A percentile compares a stretch with the other conserved stretches of the same genome.
Conservation (phyloP, 805 yeast genomes). For the Blastobotrys mokoenaii region DNA sequence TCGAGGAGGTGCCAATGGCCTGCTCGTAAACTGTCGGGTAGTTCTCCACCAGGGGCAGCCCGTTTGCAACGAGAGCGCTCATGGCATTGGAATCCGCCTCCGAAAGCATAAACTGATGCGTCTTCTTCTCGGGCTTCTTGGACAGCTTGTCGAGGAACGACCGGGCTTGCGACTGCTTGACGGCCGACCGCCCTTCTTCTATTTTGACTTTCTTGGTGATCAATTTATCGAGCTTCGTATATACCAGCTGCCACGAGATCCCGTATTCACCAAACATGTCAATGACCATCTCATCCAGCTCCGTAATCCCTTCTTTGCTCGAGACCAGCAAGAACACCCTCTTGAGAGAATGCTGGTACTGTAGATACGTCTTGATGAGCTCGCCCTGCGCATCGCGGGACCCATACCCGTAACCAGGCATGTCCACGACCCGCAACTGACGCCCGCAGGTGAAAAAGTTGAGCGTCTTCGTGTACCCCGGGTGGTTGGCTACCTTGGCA, state of each 20-base stretch:
- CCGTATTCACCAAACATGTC: conserved; percentile 45
- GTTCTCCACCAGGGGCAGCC: conserved; percentile 1
- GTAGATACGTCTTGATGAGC: conserved; percentile 54
- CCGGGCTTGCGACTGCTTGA: conserved; percentile 6
- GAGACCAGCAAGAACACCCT: conserved; percentile 57
- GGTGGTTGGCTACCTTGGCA: conserved; percentile 36
- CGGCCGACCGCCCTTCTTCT: neutral
- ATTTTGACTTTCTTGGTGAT: conserved; percentile 9
- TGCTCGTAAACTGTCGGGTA: conserved; percentile 24
- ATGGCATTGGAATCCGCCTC: conserved; percentile 7
- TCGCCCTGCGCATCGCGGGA: conserved; percentile 64
- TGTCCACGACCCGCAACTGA: conserved; percentile 60
- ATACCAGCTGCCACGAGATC: conserved; percentile 60
- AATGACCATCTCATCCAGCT: conserved; percentile 47
- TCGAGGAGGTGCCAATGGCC: conserved; percentile 25
- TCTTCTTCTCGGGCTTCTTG: conserved; percentile 4
- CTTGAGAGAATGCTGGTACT: conserved; percentile 43
- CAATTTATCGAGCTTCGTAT: conserved; percentile 71
- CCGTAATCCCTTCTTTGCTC: conserved; percentile 49
- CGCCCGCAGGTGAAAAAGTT: conserved; percentile 65
- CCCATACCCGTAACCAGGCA: conserved; percentile 84
- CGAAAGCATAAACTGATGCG: conserved; percentile 1
- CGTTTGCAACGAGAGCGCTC: conserved; percentile 2
- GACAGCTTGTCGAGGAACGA: conserved; percentile 7
- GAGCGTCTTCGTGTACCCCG: conserved; percentile 56